Percentiles rank a stretch among this genome's conserved stretches.
phyloP scores from a whole-genome alignment of 148 eudicot genomes.

The Cornus controversa region DNA sequence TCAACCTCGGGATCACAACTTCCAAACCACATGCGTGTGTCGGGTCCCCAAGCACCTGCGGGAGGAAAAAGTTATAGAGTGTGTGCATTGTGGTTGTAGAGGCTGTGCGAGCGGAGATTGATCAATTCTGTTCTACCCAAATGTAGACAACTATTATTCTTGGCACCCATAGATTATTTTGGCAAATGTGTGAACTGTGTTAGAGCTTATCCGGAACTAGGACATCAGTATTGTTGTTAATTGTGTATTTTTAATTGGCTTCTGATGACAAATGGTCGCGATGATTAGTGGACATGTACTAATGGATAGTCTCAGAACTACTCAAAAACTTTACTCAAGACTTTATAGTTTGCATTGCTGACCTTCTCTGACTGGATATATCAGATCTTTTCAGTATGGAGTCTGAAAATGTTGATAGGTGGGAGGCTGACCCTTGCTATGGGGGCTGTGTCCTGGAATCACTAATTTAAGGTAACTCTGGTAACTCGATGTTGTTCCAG shows the following conservation, averaged over 20 bases:
- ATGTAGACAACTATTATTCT: not conserved
- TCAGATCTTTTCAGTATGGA: no score
- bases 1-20: constrained; percentile 91
- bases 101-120: constrained; percentile 43
- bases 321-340: not conserved
- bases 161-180: not conserved
- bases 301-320: not conserved
- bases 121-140: not conserved
- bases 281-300: not conserved
- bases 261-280: not conserved
- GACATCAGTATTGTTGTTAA: not conserved
- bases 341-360: no score
- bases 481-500: no score
- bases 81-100: constrained; percentile 36
- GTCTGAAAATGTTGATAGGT: no score
- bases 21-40: constrained; percentile 87
- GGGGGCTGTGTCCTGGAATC: no score
- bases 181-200: not conserved
- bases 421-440: no score
- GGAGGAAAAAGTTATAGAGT: constrained; percentile 36
- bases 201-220: not conserved
- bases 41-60: constrained; percentile 83
- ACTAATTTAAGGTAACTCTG: no score
- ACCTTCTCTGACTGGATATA: not conserved
- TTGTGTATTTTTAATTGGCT: not conserved